These are phyloP conservation scores for Solanum lycopersicoides DNA, from an alignment of 257 asterid genomes.

Conservation along the genomic window DNA sequence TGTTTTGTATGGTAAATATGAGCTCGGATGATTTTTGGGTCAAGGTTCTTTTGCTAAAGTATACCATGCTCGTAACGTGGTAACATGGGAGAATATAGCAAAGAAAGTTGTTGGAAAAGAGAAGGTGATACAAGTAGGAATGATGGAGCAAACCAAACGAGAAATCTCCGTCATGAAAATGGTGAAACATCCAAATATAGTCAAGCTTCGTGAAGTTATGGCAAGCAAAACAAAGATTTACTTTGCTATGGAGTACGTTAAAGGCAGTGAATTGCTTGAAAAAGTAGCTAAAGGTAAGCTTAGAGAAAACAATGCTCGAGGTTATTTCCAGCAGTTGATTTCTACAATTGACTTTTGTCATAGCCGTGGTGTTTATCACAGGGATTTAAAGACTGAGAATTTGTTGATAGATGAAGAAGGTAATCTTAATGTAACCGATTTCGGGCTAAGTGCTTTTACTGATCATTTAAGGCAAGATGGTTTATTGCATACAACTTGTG, in stretches of 20 bases:
- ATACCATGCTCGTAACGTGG: slow-evolving; percentile 44
- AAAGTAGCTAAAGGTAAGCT: slow-evolving; percentile 34
- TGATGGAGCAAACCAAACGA: slow-evolving; percentile 72
- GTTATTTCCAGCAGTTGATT: slow-evolving; percentile 55
- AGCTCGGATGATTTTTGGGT: slow-evolving; percentile 49
- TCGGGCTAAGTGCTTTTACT: slow-evolving; percentile 51
- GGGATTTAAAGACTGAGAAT: slow-evolving; percentile 62
- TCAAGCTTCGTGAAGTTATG: slow-evolving; percentile 62
- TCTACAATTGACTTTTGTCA: slow-evolving; percentile 65
- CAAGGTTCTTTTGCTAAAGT: slow-evolving; percentile 64
- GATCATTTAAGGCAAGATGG: slow-evolving; percentile 60
- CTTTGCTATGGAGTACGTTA: slow-evolving; percentile 55
- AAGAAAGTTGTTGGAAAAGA: slow-evolving; percentile 63
- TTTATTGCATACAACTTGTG: slow-evolving; percentile 56
- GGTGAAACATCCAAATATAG: slow-evolving; percentile 61
- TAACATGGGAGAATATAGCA: slow-evolving; percentile 39
- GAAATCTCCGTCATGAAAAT: slow-evolving; percentile 72
- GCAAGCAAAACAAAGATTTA: slow-evolving; percentile 59
- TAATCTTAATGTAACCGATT: slow-evolving; percentile 47
- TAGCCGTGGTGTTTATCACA: slow-evolving; percentile 59
- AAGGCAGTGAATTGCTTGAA: slow-evolving; percentile 66
- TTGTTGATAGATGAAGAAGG: slow-evolving; percentile 53
- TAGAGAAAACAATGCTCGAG: slow-evolving; percentile 41
- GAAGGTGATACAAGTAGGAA: slow-evolving; percentile 51
- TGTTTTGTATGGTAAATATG: slow-evolving; percentile 55